Base-by-base conservation (phyloP, 2,329 filamentous ascomycete species). In the Fusarium mundagurra region DNA sequence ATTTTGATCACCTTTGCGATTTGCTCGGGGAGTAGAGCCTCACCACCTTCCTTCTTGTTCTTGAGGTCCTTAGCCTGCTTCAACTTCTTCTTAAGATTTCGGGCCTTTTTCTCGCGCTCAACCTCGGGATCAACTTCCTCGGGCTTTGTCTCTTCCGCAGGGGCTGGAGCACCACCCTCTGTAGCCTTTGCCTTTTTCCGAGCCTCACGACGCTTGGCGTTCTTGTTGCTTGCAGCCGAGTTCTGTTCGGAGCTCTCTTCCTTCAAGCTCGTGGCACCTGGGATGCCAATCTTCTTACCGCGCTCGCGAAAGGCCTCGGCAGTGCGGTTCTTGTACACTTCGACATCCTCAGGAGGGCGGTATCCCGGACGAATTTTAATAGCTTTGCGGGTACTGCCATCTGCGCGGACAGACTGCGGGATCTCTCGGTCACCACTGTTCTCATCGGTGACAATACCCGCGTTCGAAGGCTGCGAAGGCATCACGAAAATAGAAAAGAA, bases 1-100 rank as follows among this genome's bases (percentile, higher is more conserved):
- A 99, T 98, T 84, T 96, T 97, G 82, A 98, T 97, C 63, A 99
- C 94, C 85, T 99, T 99, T 77, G 96, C 95, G 73, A 98, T 92
- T 85, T 99, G 96, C 85, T 99, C 96, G 0, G 95, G 96, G 33
- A 98, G 87, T 69, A 99, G 84, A 9, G 90, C 88, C 80, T 94
- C 93, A 27, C 96, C 96, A 64, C 91, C 92, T 31, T 97, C 94
- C 83, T 97, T 97, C 88, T 98, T 98, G 78, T 92, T 92, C 81
- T 94, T 93, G 61, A 99, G 87, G 5, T 98, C 96, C 76, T 92
- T 93, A 8, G 96, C 96, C 82, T 99, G 96, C 79, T 96, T 93
- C 69, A 99, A 86, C 84, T 98, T 99, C 88, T 99, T 99, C 82
- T 92, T 93, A 50, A 98, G 85, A 79, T 94, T 97, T 73, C 95